Percentiles rank a stretch among this genome's conserved stretches.
Conservation (phyloP, 2,329 filamentous ascomycete species). For the Thelonectria rubi region DNA sequence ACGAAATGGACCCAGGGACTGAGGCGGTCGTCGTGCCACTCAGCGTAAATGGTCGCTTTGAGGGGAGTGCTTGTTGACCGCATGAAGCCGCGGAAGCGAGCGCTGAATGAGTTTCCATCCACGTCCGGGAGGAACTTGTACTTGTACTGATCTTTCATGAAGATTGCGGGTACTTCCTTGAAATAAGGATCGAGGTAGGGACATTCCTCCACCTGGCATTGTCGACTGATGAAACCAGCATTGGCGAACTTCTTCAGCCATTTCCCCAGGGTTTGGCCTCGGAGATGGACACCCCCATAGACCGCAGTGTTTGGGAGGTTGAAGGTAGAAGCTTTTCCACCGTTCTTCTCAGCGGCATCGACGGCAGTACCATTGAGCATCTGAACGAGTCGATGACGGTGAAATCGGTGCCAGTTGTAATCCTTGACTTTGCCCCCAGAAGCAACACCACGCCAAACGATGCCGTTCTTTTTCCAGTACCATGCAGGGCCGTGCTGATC, state of each 20-base stretch:
- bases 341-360: conserved; percentile 54
- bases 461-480: conserved; percentile 62
- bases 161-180: conserved; percentile 43
- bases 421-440: conserved; percentile 64
- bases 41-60: conserved; percentile 76
- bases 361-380: conserved; percentile 74
- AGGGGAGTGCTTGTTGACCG: conserved; percentile 71
- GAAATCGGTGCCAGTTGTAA: conserved; percentile 73
- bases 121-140: conserved; percentile 75
- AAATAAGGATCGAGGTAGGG: conserved; percentile 52
- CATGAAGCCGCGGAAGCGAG: conserved; percentile 71
- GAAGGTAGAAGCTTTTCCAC: conserved; percentile 56
- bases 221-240: conserved; percentile 54
- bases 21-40: conserved; percentile 78
- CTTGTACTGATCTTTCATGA: conserved; percentile 60
- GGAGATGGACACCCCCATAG: conserved; percentile 53
- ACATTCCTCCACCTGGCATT: conserved; percentile 52
- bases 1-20: conserved; percentile 77
- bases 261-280: conserved; percentile 49
- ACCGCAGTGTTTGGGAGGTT: conserved; percentile 53
- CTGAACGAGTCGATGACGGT: conserved; percentile 74
- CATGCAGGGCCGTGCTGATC: conserved; percentile 63
- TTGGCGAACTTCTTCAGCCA: conserved; percentile 54
- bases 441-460: conserved; percentile 72
- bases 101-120: conserved; percentile 74